These are phyloP conservation scores for Aureobasidium sp. DNA, from an alignment of 2,329 filamentous ascomycete genomes.

Conservation along the genomic window DNA sequence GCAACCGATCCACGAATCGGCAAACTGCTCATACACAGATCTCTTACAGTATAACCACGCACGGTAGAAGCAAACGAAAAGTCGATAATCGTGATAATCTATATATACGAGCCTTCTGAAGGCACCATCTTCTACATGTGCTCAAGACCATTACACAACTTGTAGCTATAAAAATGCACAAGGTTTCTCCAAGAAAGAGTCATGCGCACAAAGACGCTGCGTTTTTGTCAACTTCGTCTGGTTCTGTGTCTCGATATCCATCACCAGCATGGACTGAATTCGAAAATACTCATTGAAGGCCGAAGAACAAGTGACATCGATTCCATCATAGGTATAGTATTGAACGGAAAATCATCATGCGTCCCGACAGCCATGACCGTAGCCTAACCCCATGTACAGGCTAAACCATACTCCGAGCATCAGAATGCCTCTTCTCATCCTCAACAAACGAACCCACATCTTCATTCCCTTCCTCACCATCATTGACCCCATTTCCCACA, in stretches of 20 bases:
- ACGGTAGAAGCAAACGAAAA: neutral
- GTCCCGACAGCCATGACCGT: neutral
- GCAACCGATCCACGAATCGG: too few relatives aligned
- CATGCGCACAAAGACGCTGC: too few relatives aligned
- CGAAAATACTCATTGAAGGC: too few relatives aligned
- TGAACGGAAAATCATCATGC: neutral
- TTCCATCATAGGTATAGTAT: too few relatives aligned
- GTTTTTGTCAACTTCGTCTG: too few relatives aligned
- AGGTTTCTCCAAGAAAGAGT: too few relatives aligned
- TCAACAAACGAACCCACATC: neutral
- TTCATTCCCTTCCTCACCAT: neutral
- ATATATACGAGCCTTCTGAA: neutral
- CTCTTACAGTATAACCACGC: too few relatives aligned
- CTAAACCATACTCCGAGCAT: constrained; percentile 13
- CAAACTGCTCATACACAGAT: neutral
- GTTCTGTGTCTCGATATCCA: too few relatives aligned
- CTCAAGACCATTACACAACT: neutral
- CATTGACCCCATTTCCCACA: neutral
- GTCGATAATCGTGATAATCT: neutral
- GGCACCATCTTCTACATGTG: too few relatives aligned
- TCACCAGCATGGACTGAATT: too few relatives aligned
- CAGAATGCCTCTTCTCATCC: constrained; percentile 6
- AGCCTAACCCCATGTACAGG: neutral
- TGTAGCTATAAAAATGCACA: too few relatives aligned
- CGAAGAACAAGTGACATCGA: too few relatives aligned